These are phyloP conservation scores for Lippia alba DNA, from an alignment of 305 asterid species.

Conservation along the genomic window DNA sequence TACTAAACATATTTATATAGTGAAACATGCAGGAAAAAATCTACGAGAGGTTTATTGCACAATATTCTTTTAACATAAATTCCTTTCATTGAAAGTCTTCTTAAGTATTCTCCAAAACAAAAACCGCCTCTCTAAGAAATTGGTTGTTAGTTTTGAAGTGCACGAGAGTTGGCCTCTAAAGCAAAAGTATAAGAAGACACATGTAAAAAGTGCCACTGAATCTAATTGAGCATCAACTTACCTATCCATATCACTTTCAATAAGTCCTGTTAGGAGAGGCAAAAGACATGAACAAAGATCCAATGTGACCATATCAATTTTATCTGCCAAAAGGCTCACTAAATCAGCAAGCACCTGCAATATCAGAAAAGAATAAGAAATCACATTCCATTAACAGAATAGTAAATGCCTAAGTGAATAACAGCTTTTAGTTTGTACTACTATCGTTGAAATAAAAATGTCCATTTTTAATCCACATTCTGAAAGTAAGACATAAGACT, in stretches of 20 bases:
- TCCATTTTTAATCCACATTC: slow-evolving; percentile 19
- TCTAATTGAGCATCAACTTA: too few species aligned
- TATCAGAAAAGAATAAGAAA: slow-evolving; percentile 30
- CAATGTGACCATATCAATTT: slow-evolving; percentile 72
- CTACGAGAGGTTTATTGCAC: slow-evolving; percentile 15
- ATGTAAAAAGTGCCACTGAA: slow-evolving; percentile 17
- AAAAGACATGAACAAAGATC: slow-evolving; percentile 86
- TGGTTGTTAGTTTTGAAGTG: not conserved
- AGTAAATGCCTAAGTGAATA: slow-evolving; percentile 26
- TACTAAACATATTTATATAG: not conserved
- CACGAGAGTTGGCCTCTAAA: slow-evolving; percentile 22
- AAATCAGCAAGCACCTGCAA: slow-evolving; percentile 97
- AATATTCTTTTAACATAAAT: slow-evolving; percentile 3
- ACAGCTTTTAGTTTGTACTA: slow-evolving; percentile 24
- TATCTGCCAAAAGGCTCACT: slow-evolving; percentile 72
- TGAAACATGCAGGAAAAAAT: slow-evolving; percentile 5
- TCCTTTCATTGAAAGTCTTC: not conserved
- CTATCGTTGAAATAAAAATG: slow-evolving; percentile 19
- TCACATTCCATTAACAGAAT: slow-evolving; percentile 19
- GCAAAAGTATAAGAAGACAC: slow-evolving; percentile 28
- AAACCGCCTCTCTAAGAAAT: slow-evolving; percentile 16
- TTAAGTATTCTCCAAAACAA: too few species aligned
- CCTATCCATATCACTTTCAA: slow-evolving; percentile 88
- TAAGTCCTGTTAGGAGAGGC: slow-evolving; percentile 82
- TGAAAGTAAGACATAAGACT: slow-evolving; percentile 41